Base-by-base conservation (phyloP, 2,329 filamentous ascomycete genomes). In the Neopestalotiopsis clavispora region DNA sequence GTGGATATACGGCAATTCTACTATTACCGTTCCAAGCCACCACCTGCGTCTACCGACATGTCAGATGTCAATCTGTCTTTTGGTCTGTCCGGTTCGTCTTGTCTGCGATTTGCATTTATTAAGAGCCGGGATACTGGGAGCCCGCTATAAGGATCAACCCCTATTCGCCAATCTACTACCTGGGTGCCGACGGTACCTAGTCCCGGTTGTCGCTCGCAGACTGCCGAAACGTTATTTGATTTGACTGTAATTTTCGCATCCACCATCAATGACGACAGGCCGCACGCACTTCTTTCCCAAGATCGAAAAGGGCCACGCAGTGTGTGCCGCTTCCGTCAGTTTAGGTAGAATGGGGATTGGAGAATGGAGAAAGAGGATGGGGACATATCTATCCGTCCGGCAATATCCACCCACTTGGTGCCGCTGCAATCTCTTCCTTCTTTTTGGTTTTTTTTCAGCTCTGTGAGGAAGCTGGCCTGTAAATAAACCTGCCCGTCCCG, bases 261-360 rank as follows among this genome's bases (percentile, higher is more conserved):
- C 45, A n/a, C 61, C 34, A 64, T 64, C 61, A 45, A 64, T 64
- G 61, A 64, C 61, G 61, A 64, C 61, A 64, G 34, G 28, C 40
- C 20, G 38, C n/a, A 49, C 61, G 57, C 23, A 17, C 23, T 59
- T 34, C 57, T 13, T 59, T 34, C 57, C 57, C 57, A 59, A 64
- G 61, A 64, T 62, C 59, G 32, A 62, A 40, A 40, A 14, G 45
- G 45, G 45, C n/a, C 45, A 52, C 45, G 45, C 45, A 52, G 45
- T 52, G 45, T 17, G 45, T 52, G 45, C 45, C 45, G 45, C 45
- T 52, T 52, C 45, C 45, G 45, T 52, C 45, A 52, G 45, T 52
- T 17, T 23, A 52, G 28, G 59, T 38, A 34, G 59, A 28, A 28
- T 34, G 32, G 32, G 30, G 34, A 28, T 28, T 28, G 32, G 28